These are phyloP conservation scores for Neopestalotiopsis rosae DNA, from an alignment of 2,329 filamentous ascomycete genomes.

Conservation along the genomic window DNA sequence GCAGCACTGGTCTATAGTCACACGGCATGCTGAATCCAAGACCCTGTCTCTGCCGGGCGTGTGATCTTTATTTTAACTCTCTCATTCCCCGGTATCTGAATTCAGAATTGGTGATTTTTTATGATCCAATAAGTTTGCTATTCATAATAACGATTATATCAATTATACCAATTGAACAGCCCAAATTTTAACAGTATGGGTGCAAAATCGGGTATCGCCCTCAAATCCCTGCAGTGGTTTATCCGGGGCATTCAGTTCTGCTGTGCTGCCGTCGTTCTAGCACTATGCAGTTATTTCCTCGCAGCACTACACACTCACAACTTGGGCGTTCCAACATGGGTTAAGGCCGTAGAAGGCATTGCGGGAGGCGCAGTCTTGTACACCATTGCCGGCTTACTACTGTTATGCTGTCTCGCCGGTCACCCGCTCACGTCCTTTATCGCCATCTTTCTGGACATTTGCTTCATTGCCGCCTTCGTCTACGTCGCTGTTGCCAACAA, in stretches of 20 bases:
- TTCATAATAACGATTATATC: too few relatives aligned
- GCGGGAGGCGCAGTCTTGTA: constrained; percentile 78
- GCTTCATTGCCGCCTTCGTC: constrained; percentile 78
- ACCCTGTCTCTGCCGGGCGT: constrained; percentile 2
- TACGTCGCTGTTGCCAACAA: constrained; percentile 81
- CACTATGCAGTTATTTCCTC: constrained; percentile 85
- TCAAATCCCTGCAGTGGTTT: constrained; percentile 73
- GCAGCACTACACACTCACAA: constrained; percentile 71
- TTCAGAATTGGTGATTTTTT: too few relatives aligned
- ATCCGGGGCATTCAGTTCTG: constrained; percentile 77
- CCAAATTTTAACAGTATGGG: constrained; percentile 54
- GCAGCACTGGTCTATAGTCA: neutral
- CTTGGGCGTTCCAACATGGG: constrained; percentile 65
- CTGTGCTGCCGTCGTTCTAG: constrained; percentile 75
- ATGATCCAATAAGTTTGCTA: too few relatives aligned
- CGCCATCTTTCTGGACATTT: constrained; percentile 76
- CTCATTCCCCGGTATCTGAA: neutral
- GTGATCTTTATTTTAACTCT: neutral
- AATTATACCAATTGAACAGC: neutral
- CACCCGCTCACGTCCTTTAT: constrained; percentile 74
- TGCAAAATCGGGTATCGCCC: constrained; percentile 59
- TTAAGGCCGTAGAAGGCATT: constrained; percentile 79
- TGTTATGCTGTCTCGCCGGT: constrained; percentile 82
- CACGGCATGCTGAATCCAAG: neutral
- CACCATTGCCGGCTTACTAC: constrained; percentile 70